phyloP scores from a whole-genome alignment of 2,329 filamentous ascomycete genomes.

The Sporothrix pseudoabietina region DNA sequence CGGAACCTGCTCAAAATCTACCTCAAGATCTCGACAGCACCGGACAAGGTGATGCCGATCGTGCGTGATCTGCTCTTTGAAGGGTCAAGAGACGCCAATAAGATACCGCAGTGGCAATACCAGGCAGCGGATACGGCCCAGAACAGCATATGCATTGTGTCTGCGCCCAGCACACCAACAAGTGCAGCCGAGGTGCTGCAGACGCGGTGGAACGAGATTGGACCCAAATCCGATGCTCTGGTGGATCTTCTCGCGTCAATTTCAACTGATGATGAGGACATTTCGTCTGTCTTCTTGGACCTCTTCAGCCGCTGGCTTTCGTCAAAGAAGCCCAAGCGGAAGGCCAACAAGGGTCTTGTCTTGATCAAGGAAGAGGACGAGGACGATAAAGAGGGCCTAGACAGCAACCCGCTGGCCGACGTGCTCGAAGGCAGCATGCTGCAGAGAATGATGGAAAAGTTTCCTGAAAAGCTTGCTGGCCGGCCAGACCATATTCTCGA shows the following conservation, averaged over 20 bases:
- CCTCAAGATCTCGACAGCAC: conserved; percentile 58
- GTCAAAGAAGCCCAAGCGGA: conserved; percentile 35
- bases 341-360: conserved; percentile 34
- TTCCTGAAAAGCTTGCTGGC: conserved; percentile 64
- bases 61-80: conserved; percentile 58
- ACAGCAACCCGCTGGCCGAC: conserved; percentile 48
- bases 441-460: conserved; percentile 64
- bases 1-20: conserved; percentile 58
- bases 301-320: conserved; percentile 62
- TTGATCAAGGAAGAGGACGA: conserved; percentile 37
- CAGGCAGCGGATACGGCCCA: conserved; percentile 46
- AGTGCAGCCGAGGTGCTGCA: conserved; percentile 38
- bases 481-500: conserved; percentile 66
- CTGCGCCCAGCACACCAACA: conserved; percentile 36
- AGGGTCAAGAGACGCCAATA: conserved; percentile 46
- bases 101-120: conserved; percentile 55
- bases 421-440: conserved; percentile 64
- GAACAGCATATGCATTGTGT: conserved; percentile 56
- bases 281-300: conserved; percentile 62
- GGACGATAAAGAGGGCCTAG: conserved; percentile 37
- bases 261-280: conserved; percentile 57
- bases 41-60: conserved; percentile 53
- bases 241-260: conserved; percentile 52
- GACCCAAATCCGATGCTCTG: conserved; percentile 53
- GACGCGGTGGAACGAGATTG: conserved; percentile 43